Evolutionary conservation across 805 yeast genomes (phyloP), one percentile per base, ranked within the genome.

Genomic region (Candida insectalens): DNA sequence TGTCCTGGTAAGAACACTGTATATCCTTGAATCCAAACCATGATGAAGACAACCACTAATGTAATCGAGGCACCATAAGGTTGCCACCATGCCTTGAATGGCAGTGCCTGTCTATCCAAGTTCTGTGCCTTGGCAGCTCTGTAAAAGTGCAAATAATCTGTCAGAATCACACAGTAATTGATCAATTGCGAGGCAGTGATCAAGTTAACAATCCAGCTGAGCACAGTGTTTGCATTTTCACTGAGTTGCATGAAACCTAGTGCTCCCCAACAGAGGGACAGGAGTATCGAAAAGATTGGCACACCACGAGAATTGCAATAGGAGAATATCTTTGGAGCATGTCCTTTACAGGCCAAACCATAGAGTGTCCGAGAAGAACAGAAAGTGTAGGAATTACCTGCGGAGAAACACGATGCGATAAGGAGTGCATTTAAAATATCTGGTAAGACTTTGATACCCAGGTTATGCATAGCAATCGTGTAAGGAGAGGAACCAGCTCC

Each of bases 331-430:
- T 54, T 55, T 2, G 94, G 95, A 0, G 92, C 92, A 43, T 75
- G 71, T 2, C 87, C 85, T 39, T 69, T 73, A 17, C 67, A 50
- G 0, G 89, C 81, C 57, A 83, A 60, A 3, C 85, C 84, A 51
- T 77, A 76, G 13, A 83, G 59, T 0, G 80, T 69, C 44, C 73
- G 50, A 5, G 85, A 71, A 0, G 87, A 76, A 40, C 85, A 76
- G 50, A 69, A 83, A 12, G 80, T 72, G 51, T 77, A 79, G 2
- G 88, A 79, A 54, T 83, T 83, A 35, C 94, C 94, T 3, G 94
- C 85, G 23, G 85, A 76, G 43, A 83, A 78, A 3, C 85, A 83
- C 2, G 89, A 71, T 3, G 83, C 66, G 33, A 85, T 60, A 25
- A 85, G 63, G 23, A 82, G 71, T 1, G 74, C 89, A 53, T 85